Evolutionary conservation across 805 yeast species (phyloP).

Genomic region (Isabelozyma pseudorhagii): DNA sequence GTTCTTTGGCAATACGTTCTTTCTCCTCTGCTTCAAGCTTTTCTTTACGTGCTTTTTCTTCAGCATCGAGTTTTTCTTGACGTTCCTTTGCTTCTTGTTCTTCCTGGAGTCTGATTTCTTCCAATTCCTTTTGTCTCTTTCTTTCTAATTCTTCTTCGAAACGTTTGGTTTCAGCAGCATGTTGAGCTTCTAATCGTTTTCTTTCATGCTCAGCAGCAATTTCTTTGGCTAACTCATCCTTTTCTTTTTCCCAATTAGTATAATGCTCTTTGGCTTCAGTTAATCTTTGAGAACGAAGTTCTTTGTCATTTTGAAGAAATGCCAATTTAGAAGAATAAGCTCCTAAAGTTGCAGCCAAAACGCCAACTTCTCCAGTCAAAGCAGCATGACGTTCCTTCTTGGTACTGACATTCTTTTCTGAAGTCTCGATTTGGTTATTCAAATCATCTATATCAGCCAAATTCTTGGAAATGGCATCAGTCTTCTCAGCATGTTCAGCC

Average conservation of each 20-base stretch:
- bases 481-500: conserved; percentile 26
- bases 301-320: conserved; percentile 36
- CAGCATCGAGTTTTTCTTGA: conserved; percentile 7
- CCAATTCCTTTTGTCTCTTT: conserved; percentile 33
- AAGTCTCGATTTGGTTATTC: conserved; percentile 31
- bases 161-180: conserved; percentile 32
- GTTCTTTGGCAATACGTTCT: conserved; percentile 20
- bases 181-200: conserved; percentile 40
- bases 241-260: conserved; percentile 44
- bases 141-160: conserved; percentile 29
- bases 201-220: conserved; percentile 33
- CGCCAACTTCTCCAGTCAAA: conserved; percentile 42
- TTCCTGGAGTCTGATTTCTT: conserved; percentile 29
- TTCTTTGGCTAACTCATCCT: conserved; percentile 39
- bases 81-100: conserved; percentile 21
- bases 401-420: conserved; percentile 33
- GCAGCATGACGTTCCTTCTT: conserved; percentile 35
- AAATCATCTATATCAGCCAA: conserved; percentile 39
- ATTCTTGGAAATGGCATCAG: conserved; percentile 24
- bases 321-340: conserved; percentile 44
- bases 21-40: conserved; percentile 4
- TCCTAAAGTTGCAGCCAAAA: conserved; percentile 39
- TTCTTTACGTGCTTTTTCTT: conserved; percentile 16
- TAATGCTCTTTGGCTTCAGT: conserved; percentile 39
- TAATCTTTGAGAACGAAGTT: conserved; percentile 31